Evolutionary conservation across 2,329 filamentous ascomycete genomes (phyloP).

Genomic region (Cryphonectria parasitica): DNA sequence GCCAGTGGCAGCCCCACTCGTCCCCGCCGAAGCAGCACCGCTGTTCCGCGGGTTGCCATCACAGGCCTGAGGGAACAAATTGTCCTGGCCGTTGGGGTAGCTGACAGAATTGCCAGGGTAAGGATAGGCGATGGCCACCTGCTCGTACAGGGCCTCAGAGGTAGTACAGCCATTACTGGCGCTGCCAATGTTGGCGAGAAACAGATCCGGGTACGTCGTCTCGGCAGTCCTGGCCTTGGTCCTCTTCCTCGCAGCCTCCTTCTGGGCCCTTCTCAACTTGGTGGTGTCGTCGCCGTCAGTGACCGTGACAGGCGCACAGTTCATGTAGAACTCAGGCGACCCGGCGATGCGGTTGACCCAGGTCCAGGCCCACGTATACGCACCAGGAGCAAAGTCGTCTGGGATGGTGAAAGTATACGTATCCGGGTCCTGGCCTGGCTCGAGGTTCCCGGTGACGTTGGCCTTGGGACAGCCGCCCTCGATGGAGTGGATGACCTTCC

Average conservation of each 20-base stretch:
- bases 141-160: conserved; percentile 47
- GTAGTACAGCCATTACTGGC: conserved; percentile 56
- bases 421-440: conserved; percentile 46
- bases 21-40: background rate
- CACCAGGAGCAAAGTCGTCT: conserved; percentile 59
- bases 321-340: conserved; percentile 78
- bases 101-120: conserved; percentile 62
- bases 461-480: conserved; percentile 68
- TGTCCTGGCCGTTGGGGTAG: conserved; percentile 39
- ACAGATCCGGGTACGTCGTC: conserved; percentile 66
- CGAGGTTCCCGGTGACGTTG: conserved; percentile 54
- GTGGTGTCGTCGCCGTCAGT: conserved; percentile 34
- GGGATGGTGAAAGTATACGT: conserved; percentile 65
- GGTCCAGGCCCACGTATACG: conserved; percentile 73
- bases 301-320: conserved; percentile 69
- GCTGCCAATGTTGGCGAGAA: conserved; percentile 65
- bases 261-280: conserved; percentile 27
- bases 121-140: conserved; percentile 59
- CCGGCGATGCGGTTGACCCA: conserved; percentile 72
- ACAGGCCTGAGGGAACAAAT: conserved; percentile 39
- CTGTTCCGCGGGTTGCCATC: conserved; percentile 37
- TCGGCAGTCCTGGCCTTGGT: conserved; percentile 33
- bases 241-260: conserved; percentile 29
- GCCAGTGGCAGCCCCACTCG: background rate
- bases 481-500: conserved; percentile 73